Percentiles rank a stretch among this genome's conserved stretches.
phyloP scores from a whole-genome alignment of 2,329 filamentous ascomycete genomes.

The Xylariales sp. region DNA sequence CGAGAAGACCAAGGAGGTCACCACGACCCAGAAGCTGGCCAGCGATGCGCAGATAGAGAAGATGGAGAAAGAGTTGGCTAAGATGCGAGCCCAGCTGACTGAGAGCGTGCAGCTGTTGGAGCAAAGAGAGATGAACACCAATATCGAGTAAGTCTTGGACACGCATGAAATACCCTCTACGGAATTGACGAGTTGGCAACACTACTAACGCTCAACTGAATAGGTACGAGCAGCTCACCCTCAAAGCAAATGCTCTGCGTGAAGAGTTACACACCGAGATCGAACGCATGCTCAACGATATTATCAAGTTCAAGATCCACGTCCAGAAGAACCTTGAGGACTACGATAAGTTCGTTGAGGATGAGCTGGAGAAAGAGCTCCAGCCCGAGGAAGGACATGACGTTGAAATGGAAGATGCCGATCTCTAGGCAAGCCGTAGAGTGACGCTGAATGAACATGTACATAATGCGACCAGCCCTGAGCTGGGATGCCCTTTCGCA shows the following conservation, averaged over 20 bases:
- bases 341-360: constrained; percentile 88
- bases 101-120: constrained; percentile 91
- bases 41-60: constrained; percentile 95
- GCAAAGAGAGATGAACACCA: constrained; percentile 92
- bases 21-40: constrained; percentile 79
- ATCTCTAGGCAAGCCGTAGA: background rate
- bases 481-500: no score
- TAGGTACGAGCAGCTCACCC: constrained; percentile 88
- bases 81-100: constrained; percentile 78
- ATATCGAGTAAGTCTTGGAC: constrained; percentile 71
- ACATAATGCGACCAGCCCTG: no score
- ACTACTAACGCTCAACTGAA: constrained; percentile 5
- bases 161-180: no score
- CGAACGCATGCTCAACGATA: constrained; percentile 91
- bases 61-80: constrained; percentile 96
- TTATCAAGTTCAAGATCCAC: constrained; percentile 98
- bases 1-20: constrained; percentile 84
- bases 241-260: constrained; percentile 76
- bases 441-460: no score
- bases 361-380: constrained; percentile 85
- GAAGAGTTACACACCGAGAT: constrained; percentile 98
- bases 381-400: constrained; percentile 52
- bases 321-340: constrained; percentile 89
- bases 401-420: constrained; percentile 5
- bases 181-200: background rate